phyloP scores from a whole-genome alignment of 179 eudicot genomes.

The Gypsophila paniculata region DNA sequence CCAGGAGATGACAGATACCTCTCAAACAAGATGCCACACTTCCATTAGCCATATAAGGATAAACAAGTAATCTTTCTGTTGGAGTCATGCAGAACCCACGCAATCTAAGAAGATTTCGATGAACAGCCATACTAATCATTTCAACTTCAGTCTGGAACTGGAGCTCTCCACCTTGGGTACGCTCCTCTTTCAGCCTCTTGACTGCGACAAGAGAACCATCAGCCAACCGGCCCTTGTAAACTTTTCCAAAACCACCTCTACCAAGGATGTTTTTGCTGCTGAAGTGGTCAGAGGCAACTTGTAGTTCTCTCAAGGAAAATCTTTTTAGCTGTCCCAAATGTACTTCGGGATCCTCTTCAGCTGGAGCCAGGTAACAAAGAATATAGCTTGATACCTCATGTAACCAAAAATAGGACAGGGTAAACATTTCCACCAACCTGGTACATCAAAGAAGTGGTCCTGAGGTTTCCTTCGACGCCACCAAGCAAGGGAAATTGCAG shows the following conservation, averaged over 20 bases:
- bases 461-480: constrained; percentile 37
- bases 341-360: constrained; percentile 47
- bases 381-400: not conserved
- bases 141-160: constrained; percentile 44
- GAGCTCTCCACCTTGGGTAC: constrained; percentile 41
- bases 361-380: constrained; percentile 21
- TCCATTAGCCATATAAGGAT: constrained; percentile 40
- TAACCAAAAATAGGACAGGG: not conserved
- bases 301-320: constrained; percentile 38
- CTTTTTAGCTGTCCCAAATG: constrained; percentile 43
- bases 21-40: constrained; percentile 43
- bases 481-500: constrained; percentile 42
- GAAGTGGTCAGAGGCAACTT: constrained; percentile 38
- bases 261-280: constrained; percentile 43
- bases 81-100: constrained; percentile 47
- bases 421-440: constrained; percentile 29
- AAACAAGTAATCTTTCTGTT: constrained; percentile 36
- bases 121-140: constrained; percentile 46
- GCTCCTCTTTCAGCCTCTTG: constrained; percentile 46
- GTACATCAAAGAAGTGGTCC: constrained; percentile 44
- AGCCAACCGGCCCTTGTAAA: constrained; percentile 41
- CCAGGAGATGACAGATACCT: constrained; percentile 22
- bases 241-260: constrained; percentile 47
- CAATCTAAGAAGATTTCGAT: constrained; percentile 39
- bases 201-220: constrained; percentile 42